Evolutionary conservation across 2,329 filamentous ascomycete genomes (phyloP).

Genomic region (Coniochaeta sp.): DNA sequence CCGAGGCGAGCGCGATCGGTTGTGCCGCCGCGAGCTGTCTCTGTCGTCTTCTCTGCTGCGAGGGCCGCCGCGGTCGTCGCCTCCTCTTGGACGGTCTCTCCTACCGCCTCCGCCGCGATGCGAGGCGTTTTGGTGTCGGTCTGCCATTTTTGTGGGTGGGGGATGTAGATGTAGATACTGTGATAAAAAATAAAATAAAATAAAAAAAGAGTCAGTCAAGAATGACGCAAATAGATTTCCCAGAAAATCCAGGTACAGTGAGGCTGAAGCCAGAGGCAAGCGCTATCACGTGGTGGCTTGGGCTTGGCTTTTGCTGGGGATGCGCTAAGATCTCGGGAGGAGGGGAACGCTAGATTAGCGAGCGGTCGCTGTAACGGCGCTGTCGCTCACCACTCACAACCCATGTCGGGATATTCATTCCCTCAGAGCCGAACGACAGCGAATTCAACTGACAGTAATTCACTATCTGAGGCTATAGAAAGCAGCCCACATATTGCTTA

Average conservation of each 20-base stretch:
- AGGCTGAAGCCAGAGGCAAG: neutral
- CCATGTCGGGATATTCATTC: too few species aligned
- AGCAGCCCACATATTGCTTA: too few species aligned
- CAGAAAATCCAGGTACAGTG: neutral
- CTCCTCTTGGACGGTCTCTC: neutral
- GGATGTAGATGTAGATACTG: neutral
- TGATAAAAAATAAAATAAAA: too few species aligned
- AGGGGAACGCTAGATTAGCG: neutral
- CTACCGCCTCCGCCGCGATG: constrained; percentile 4
- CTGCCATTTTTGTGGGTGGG: constrained; percentile 6
- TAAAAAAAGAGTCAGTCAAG: neutral
- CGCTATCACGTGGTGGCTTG: neutral
- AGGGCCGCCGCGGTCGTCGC: constrained; percentile 6
- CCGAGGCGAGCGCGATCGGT: neutral
- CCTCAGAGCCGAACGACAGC: too few species aligned
- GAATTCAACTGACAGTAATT: too few species aligned
- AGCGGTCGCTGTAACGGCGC: neutral
- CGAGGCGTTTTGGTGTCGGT: constrained; percentile 4
- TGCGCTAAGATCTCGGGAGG: neutral
- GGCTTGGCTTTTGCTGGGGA: neutral
- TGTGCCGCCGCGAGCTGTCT: constrained; percentile 14
- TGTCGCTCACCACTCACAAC: neutral
- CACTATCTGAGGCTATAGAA: too few species aligned
- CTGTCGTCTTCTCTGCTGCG: constrained; percentile 17
- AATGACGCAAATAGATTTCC: neutral